Evolutionary conservation across 805 yeast species (phyloP).

Genomic region (Myxozyma vanderwaltii): DNA sequence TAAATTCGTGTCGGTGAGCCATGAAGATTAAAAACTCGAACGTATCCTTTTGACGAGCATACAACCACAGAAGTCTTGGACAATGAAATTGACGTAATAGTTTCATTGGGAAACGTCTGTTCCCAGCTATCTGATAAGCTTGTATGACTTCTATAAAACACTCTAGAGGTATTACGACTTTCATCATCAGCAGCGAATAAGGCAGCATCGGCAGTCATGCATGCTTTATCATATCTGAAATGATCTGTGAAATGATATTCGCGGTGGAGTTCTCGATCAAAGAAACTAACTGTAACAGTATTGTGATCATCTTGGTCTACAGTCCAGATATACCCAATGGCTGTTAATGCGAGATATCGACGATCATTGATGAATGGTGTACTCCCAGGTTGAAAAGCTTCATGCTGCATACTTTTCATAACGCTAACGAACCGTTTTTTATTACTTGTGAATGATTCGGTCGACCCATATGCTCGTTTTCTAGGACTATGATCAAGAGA

Average conservation of each 20-base stretch:
- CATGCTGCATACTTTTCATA: conserved; percentile 23
- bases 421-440: conserved; percentile 10
- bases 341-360: conserved; percentile 57
- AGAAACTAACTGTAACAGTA: conserved; percentile 83
- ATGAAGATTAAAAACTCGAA: conserved; percentile 66
- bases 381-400: conserved; percentile 81
- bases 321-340: conserved; percentile 73
- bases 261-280: conserved; percentile 70
- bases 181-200: conserved; percentile 25
- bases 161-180: conserved; percentile 40
- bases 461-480: not conserved
- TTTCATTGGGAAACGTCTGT: conserved; percentile 39
- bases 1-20: conserved; percentile 70
- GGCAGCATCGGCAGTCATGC: conserved; percentile 53
- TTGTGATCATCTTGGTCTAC: conserved; percentile 63
- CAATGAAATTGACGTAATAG: conserved; percentile 68
- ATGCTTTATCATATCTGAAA: conserved; percentile 70
- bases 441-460: conserved; percentile 7
- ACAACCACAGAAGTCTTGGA: conserved; percentile 62
- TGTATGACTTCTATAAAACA: conserved; percentile 72
- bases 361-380: conserved; percentile 78
- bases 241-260: conserved; percentile 86
- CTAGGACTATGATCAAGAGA: conserved; percentile 3
- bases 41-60: conserved; percentile 75
- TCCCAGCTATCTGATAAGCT: conserved; percentile 68